A percentile compares a stretch with the other conserved stretches of the same genome.
Evolutionary conservation across 169 alveolate species (phyloP).

Genomic region (Plasmodium inui): DNA sequence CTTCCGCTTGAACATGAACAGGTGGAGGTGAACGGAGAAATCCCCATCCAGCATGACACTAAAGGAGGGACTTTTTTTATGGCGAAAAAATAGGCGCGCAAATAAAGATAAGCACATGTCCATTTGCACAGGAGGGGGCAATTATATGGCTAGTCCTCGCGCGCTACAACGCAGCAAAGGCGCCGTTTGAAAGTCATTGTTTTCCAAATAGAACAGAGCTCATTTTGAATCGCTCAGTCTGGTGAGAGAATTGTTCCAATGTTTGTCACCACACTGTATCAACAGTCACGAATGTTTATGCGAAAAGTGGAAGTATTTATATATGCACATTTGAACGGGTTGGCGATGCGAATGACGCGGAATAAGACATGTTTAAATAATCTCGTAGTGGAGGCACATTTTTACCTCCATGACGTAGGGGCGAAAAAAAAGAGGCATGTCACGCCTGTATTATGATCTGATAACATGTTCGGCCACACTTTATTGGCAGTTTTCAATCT

Average conservation of each 20-base stretch:
- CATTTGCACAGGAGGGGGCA: not conserved
- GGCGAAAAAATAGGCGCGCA: not conserved
- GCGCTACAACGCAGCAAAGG: not conserved
- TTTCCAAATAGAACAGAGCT: not conserved
- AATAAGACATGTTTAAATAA: not conserved
- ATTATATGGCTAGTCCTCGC: not conserved
- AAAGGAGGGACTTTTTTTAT: not conserved
- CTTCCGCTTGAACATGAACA: not conserved
- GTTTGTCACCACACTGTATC: not conserved
- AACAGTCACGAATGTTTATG: not conserved
- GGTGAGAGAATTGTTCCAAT: not conserved
- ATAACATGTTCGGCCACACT: not conserved
- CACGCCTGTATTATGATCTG: not conserved
- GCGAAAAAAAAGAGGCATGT: not conserved
- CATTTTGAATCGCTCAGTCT: not conserved
- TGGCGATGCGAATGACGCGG: not conserved
- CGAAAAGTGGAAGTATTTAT: not conserved
- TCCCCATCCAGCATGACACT: not conserved
- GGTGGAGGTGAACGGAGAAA: not conserved
- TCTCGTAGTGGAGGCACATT: not conserved
- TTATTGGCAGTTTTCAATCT: not conserved
- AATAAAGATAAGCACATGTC: not conserved
- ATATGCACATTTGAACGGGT: not conserved
- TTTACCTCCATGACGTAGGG: not conserved
- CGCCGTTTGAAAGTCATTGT: not conserved